A percentile compares a stretch with the other conserved stretches of the same genome.
phyloP scores from a whole-genome alignment of 495 filamentous ascomycete genomes.

The Penicillium paxilli region DNA sequence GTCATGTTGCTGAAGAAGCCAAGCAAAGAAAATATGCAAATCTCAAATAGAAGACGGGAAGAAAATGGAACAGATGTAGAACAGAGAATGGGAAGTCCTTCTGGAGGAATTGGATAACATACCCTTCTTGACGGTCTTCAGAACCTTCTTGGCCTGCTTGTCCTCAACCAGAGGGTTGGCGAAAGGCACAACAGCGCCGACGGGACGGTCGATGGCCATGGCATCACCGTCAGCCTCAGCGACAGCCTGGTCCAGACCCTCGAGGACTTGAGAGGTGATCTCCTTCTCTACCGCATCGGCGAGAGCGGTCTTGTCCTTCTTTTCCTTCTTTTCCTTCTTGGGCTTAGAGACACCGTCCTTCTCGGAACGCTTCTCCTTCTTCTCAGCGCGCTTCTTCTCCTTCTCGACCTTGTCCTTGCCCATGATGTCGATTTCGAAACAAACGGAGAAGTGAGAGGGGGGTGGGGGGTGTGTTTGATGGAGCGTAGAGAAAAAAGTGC shows the following conservation, averaged over 20 bases:
- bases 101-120: conserved; percentile 19
- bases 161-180: conserved; percentile 88
- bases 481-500: conserved; percentile 33
- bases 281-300: conserved; percentile 64
- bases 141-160: conserved; percentile 87
- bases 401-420: conserved; percentile 60
- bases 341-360: conserved; percentile 72
- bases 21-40: neutral
- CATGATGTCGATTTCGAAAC: conserved; percentile 38
- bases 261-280: conserved; percentile 53
- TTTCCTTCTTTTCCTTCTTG: conserved; percentile 67
- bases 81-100: neutral
- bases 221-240: conserved; percentile 46
- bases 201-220: conserved; percentile 53
- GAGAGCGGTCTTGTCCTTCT: conserved; percentile 64
- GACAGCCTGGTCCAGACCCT: conserved; percentile 50
- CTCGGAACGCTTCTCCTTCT: conserved; percentile 78
- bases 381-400: conserved; percentile 72
- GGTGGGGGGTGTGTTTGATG: conserved; percentile 20
- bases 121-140: conserved; percentile 95
- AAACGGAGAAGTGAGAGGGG: conserved; percentile 19
- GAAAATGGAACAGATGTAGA: neutral
- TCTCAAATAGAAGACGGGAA: neutral
- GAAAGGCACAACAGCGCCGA: conserved; percentile 87
- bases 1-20: neutral